Conservation (phyloP, 2,329 filamentous ascomycete genomes). For the Furcasterigmium furcatum region DNA sequence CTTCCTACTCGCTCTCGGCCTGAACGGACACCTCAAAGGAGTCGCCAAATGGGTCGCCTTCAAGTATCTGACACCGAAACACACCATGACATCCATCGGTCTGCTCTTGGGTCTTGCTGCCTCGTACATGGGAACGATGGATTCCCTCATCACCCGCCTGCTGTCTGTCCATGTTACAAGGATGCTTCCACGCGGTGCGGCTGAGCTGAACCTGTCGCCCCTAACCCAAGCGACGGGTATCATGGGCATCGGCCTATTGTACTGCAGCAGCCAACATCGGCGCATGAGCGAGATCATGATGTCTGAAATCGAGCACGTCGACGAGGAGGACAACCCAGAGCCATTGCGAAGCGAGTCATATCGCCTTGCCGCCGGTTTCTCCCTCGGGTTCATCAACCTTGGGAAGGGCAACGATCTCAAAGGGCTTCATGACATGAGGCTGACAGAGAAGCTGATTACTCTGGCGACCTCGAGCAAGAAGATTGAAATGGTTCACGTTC, state of each 20-base stretch:
- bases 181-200: conserved; percentile 88
- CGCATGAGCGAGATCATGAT: conserved; percentile 99
- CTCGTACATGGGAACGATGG: conserved; percentile 96
- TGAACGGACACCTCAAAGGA: conserved; percentile 92
- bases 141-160: conserved; percentile 87
- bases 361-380: conserved; percentile 87
- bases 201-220: conserved; percentile 89
- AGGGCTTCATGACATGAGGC: conserved; percentile 88
- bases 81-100: conserved; percentile 98
- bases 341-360: conserved; percentile 92
- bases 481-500: conserved; percentile 85
- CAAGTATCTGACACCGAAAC: conserved; percentile 98
- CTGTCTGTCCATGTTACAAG: conserved; percentile 94
- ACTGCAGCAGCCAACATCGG: conserved; percentile 92
- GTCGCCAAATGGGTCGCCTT: conserved; percentile 98
- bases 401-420: conserved; percentile 85
- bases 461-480: conserved; percentile 87
- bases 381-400: conserved; percentile 90
- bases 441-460: conserved; percentile 82
- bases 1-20: conserved; percentile 82
- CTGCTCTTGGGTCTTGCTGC: conserved; percentile 88
- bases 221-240: conserved; percentile 93
- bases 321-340: conserved; percentile 77
- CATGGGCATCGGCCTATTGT: conserved; percentile 93
- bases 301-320: conserved; percentile 89